These are phyloP conservation scores for Apiospora phragmitis DNA, from an alignment of 2,329 filamentous ascomycete species.

Conservation along the genomic window DNA sequence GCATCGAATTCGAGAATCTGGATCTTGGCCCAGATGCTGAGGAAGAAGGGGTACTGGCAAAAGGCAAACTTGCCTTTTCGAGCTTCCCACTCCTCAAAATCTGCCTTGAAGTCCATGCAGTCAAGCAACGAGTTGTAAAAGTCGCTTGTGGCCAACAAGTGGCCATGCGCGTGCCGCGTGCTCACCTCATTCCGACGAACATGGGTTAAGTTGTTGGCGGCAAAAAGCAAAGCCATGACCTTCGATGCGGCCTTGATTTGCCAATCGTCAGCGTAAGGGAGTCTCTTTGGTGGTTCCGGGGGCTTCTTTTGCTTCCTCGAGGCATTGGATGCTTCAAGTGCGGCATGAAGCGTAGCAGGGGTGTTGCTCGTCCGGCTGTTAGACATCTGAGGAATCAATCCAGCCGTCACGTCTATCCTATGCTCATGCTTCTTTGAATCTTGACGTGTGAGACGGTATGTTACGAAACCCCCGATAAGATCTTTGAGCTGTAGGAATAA, in stretches of 20 bases:
- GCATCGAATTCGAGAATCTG: constrained; percentile 88
- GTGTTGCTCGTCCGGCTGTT: constrained; percentile 59
- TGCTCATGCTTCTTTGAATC: constrained; percentile 65
- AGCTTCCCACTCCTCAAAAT: constrained; percentile 87
- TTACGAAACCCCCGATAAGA: constrained; percentile 75
- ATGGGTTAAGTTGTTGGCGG: constrained; percentile 67
- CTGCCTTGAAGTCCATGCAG: constrained; percentile 78
- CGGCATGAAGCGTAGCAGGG: constrained; percentile 74
- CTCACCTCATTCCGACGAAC: constrained; percentile 36
- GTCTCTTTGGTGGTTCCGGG: constrained; percentile 51
- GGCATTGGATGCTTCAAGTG: constrained; percentile 57
- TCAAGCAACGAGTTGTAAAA: constrained; percentile 90
- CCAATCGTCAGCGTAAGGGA: constrained; percentile 78
- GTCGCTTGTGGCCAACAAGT: constrained; percentile 75
- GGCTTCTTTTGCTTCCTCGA: constrained; percentile 57
- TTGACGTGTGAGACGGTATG: constrained; percentile 74
- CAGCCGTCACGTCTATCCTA: constrained; percentile 61
- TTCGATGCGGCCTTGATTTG: constrained; percentile 80
- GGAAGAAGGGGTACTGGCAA: constrained; percentile 88
- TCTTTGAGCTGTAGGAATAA: constrained; percentile 77
- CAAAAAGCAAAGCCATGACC: constrained; percentile 78
- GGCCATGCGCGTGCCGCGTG: constrained; percentile 51
- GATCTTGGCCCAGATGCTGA: constrained; percentile 92
- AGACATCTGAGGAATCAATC: constrained; percentile 72
- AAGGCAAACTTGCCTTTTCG: constrained; percentile 77